Conservation (phyloP, 352 stramenopile genomes). For the Pythium monospermum region DNA sequence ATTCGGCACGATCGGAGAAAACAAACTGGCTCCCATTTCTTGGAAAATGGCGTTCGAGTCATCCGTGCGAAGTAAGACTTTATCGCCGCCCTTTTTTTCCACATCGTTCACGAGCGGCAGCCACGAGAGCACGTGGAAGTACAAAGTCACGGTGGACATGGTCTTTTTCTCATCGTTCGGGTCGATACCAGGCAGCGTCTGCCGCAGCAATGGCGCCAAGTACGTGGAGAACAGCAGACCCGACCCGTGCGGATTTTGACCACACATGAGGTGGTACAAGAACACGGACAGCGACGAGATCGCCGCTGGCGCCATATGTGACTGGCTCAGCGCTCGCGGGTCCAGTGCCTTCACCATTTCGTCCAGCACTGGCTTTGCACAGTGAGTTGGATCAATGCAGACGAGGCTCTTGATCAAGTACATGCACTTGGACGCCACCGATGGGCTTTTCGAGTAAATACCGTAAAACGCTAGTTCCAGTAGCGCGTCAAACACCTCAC, state of each 20-base stretch:
- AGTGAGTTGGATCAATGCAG: slow-evolving; percentile 42
- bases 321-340: slow-evolving; percentile 61
- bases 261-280: slow-evolving; percentile 58
- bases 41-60: slow-evolving; percentile 14
- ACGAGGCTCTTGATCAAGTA: slow-evolving; percentile 65
- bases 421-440: slow-evolving; percentile 61
- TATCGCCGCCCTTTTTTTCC: slow-evolving; percentile 29
- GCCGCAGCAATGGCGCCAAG: slow-evolving; percentile 45
- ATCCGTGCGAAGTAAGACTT: slow-evolving; percentile 3
- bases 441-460: slow-evolving; percentile 71
- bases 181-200: slow-evolving; percentile 70
- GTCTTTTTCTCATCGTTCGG: slow-evolving; percentile 79
- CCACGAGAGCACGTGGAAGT: slow-evolving; percentile 67
- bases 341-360: slow-evolving; percentile 70
- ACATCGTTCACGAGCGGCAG: slow-evolving; percentile 67
- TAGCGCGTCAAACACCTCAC: slow-evolving; percentile 38
- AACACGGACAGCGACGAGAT: slow-evolving; percentile 66
- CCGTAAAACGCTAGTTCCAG: slow-evolving; percentile 55
- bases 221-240: slow-evolving; percentile 56
- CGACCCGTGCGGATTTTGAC: slow-evolving; percentile 34
- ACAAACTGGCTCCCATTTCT: slow-evolving; percentile 41
- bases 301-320: slow-evolving; percentile 60
- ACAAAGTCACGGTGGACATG: slow-evolving; percentile 50
- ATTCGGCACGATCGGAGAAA: slow-evolving; percentile 28
- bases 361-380: slow-evolving; percentile 41